Evolutionary conservation across 208 protist species (phyloP).

Genomic region (Trypanosomatidae sp.): DNA sequence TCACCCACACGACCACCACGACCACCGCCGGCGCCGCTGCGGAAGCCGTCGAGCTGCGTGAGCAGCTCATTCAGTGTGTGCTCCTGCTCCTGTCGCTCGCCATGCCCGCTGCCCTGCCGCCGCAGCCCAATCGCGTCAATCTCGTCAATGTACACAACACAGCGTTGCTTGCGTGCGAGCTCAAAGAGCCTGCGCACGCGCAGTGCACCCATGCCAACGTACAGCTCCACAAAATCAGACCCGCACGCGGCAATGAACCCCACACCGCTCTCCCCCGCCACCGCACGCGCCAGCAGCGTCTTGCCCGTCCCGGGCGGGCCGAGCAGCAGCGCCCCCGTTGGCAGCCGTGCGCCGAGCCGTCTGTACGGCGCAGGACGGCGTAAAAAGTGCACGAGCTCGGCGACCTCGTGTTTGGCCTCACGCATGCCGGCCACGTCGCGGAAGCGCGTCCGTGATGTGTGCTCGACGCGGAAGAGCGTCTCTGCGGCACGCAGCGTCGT

Average conservation of each 20-base stretch:
- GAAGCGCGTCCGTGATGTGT: slow-evolving; percentile 41
- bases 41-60: slow-evolving; percentile 95
- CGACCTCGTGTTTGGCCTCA: slow-evolving; percentile 95
- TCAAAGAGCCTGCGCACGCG: slow-evolving; percentile 92
- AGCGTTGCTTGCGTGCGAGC: slow-evolving; percentile 88
- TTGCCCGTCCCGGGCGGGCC: slow-evolving; percentile 92
- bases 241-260: slow-evolving; percentile 89
- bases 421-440: slow-evolving; percentile 85
- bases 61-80: slow-evolving; percentile 97
- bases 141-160: slow-evolving; percentile 97
- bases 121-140: slow-evolving; percentile 95
- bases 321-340: slow-evolving; percentile 73
- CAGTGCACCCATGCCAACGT: slow-evolving; percentile 90
- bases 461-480: slow-evolving; percentile 57
- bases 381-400: slow-evolving; percentile 95
- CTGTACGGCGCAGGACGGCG: slow-evolving; percentile 69
- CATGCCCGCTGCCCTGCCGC: slow-evolving; percentile 37
- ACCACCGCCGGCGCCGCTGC: slow-evolving; percentile 22
- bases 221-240: slow-evolving; percentile 95
- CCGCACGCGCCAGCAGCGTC: slow-evolving; percentile 90
- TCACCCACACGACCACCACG: too few species aligned
- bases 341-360: slow-evolving; percentile 68
- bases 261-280: slow-evolving; percentile 84
- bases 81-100: slow-evolving; percentile 92
- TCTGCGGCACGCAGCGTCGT: slow-evolving; percentile 19